A percentile compares a stretch with the other conserved stretches of the same genome.
Conservation (phyloP, 495 filamentous ascomycete genomes). For the Aspergillus sclerotiicarbonarius region DNA sequence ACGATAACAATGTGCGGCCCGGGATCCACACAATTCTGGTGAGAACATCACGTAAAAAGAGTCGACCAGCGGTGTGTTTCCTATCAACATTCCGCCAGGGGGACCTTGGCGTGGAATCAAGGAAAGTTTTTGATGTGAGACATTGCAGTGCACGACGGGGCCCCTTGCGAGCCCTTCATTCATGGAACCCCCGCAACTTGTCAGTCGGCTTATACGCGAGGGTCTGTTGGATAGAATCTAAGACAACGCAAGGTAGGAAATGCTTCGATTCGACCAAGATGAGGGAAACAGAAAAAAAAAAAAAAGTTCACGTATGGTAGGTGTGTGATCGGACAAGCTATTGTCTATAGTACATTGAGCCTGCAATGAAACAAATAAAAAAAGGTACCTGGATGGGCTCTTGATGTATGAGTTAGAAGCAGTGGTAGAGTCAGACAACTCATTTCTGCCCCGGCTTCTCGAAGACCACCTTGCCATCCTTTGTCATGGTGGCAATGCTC, state of each 20-base stretch:
- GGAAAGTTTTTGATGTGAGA: neutral
- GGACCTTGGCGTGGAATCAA: neutral
- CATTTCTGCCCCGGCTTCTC: slow-evolving; percentile 47
- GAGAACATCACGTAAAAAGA: neutral
- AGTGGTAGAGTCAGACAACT: slow-evolving; percentile 1
- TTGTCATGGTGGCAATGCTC: slow-evolving; percentile 57
- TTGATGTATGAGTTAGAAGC: slow-evolving; percentile 8
- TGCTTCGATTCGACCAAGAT: neutral
- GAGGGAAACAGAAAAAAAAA: slow-evolving; percentile 5
- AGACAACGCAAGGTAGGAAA: neutral
- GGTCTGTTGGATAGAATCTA: neutral
- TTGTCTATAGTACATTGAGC: slow-evolving; percentile 27
- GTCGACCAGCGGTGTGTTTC: neutral
- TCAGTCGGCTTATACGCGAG: neutral
- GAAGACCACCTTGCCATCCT: slow-evolving; percentile 68
- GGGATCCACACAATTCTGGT: neutral
- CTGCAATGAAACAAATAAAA: slow-evolving; percentile 15
- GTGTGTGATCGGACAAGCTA: slow-evolving; percentile 13
- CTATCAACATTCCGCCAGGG: neutral
- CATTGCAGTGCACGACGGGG: neutral
- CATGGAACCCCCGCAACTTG: neutral
- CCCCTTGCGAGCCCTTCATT: neutral
- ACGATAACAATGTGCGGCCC: too few relatives aligned
- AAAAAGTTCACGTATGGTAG: neutral
- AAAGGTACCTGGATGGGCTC: slow-evolving; percentile 2